Evolutionary conservation across 164 flowering plant species (phyloP).

Genomic region (Dillenia turbinata): DNA sequence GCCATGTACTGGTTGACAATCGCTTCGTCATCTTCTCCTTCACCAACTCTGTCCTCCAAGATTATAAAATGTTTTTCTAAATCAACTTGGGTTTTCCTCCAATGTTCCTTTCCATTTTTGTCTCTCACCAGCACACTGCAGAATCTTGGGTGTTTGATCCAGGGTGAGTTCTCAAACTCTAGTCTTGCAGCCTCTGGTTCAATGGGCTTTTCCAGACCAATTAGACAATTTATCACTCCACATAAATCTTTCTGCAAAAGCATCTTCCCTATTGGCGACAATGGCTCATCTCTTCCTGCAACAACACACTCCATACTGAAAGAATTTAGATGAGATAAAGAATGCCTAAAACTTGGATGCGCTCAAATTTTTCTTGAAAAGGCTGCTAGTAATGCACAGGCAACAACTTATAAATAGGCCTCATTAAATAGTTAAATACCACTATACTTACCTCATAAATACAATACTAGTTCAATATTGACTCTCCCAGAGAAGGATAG

Average conservation of each 20-base stretch:
- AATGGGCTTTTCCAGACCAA: constrained; percentile 17
- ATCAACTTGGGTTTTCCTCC: constrained; percentile 32
- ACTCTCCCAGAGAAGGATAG: too few relatives aligned
- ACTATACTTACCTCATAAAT: too few relatives aligned
- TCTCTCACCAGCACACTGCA: constrained; percentile 33
- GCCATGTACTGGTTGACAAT: constrained; percentile 39
- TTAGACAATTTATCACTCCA: too few relatives aligned
- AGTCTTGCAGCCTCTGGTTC: constrained; percentile 21
- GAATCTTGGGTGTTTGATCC: constrained; percentile 41
- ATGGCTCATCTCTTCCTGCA: neutral
- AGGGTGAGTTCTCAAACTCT: constrained; percentile 20
- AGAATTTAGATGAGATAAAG: too few relatives aligned
- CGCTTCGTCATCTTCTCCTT: constrained; percentile 6
- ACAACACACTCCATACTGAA: too few relatives aligned
- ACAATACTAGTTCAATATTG: too few relatives aligned
- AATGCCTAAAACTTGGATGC: too few relatives aligned
- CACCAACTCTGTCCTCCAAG: neutral
- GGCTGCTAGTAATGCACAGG: too few relatives aligned
- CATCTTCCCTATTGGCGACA: neutral
- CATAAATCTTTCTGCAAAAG: too few relatives aligned
- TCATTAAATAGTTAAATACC: too few relatives aligned
- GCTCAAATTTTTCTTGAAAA: too few relatives aligned
- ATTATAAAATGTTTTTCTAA: constrained; percentile 36
- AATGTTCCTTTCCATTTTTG: constrained; percentile 23
- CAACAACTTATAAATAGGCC: too few relatives aligned